These are phyloP conservation scores for Verticillium longisporum DNA, from an alignment of 2,329 filamentous ascomycete species.

Conservation along the genomic window DNA sequence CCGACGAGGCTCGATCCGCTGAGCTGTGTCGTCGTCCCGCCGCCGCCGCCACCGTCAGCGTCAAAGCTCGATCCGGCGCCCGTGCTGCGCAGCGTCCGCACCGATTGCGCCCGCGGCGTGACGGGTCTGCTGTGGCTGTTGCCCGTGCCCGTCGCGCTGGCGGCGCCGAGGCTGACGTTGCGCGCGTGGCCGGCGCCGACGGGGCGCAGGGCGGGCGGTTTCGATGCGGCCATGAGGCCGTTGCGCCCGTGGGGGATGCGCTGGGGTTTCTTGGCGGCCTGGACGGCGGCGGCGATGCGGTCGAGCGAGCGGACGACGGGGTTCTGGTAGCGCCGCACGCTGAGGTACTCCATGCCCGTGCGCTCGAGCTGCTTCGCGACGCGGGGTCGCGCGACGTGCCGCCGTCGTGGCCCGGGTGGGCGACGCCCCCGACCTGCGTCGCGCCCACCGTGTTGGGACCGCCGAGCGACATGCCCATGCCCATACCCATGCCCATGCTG, in stretches of 20 bases:
- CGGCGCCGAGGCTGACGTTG: constrained; percentile 25
- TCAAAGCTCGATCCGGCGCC: constrained; percentile 38
- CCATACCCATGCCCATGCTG: constrained; percentile 12
- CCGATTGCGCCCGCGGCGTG: constrained; percentile 25
- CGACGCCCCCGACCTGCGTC: constrained; percentile 43
- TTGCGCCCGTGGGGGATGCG: constrained; percentile 35
- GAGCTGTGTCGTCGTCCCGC: constrained; percentile 21
- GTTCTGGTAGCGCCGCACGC: constrained; percentile 66
- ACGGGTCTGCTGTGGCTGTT: constrained; percentile 20
- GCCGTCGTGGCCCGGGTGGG: constrained; percentile 48
- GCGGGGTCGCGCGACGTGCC: constrained; percentile 47
- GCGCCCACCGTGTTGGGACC: constrained; percentile 31
- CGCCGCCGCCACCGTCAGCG: constrained; percentile 27
- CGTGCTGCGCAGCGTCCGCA: constrained; percentile 21
- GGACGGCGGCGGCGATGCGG: constrained; percentile 21
- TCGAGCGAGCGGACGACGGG: constrained; percentile 58
- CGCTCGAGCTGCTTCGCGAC: constrained; percentile 60
- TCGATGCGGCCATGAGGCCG: constrained; percentile 20
- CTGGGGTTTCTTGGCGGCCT: constrained; percentile 39
- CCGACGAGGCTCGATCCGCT: constrained; percentile 45
- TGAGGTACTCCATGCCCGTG: constrained; percentile 67
- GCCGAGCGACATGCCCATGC: background rate
- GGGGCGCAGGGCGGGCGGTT: background rate
- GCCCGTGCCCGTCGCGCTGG: constrained; percentile 1
- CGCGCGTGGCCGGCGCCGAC: constrained; percentile 26